Base-by-base conservation (phyloP, 345 rosid genomes). In the Eutrema yunnanense region DNA sequence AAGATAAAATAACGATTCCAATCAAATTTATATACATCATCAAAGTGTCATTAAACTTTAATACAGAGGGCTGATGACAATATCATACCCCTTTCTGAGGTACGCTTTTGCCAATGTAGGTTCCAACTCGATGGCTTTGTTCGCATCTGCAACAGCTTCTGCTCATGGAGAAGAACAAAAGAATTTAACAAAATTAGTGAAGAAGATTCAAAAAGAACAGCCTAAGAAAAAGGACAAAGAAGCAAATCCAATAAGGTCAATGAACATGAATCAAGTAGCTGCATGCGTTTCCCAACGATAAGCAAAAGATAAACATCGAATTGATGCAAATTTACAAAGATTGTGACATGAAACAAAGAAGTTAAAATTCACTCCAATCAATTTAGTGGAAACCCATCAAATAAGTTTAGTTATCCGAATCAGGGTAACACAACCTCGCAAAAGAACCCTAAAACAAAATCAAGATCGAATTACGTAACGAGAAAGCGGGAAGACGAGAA, bases 81-180 rank as follows among this genome's bases (percentile, higher is more conserved):
- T 33, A 13, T 68, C 82, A 62, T 60, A 88, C 97, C 97, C 97
- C 56, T 90, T 90, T 12, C 92, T 87, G 66, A 86, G 74, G 50
- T 87, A 87, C 2, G 95, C 90, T 82, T 84, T 90, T 3, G 83
- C 79, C 84, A 80, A 36, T 0, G 79, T 77, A 43, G 87, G 86
- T 48, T 87, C 86, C 85, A 90, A 79, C 78, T 76, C 81, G 34
- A 90, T 87, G n/a, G 97, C 95, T 73, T 76, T 82, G 71, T 78
- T 82, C 0, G 95, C 89, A 84, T 88, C 97, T 22, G 76, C 84
- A 77, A 88, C 84, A 34, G 95, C 97, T 80, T 88, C 97, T 90
- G 85, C 76, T 78, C 74, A 73, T 50, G 4, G n/a, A 48, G 8
- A 61, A 52, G 8, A 34, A 54, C 27, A 22, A 57, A 64, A 34